Evolutionary conservation across 1,284 basidiomycete species (phyloP).

Genomic region (Pyrrhoderma lamaoense): DNA sequence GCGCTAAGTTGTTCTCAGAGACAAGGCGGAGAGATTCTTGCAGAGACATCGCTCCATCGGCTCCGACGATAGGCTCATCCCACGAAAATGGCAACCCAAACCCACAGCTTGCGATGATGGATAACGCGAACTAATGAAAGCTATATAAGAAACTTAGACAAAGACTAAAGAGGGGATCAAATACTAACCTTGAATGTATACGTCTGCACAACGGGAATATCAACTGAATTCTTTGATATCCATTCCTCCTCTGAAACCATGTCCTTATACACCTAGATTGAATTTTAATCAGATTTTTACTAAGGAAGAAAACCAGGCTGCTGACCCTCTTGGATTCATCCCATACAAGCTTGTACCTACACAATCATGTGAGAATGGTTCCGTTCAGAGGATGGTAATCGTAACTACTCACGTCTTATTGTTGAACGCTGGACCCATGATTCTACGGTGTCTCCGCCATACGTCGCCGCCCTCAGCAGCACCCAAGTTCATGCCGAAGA

Average conservation of each 20-base stretch:
- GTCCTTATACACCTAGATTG: slow-evolving; percentile 34
- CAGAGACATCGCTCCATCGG: slow-evolving; percentile 35
- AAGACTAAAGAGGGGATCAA: background rate
- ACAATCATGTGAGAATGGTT: too few species aligned
- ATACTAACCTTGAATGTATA: slow-evolving; percentile 39
- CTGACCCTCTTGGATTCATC: slow-evolving; percentile 27
- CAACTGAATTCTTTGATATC: slow-evolving; percentile 30
- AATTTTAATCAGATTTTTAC: too few species aligned
- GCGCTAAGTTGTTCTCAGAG: slow-evolving; percentile 26
- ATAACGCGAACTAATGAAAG: slow-evolving; percentile 35
- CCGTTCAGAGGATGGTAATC: background rate
- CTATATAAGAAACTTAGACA: background rate
- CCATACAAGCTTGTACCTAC: slow-evolving; percentile 42
- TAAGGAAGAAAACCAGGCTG: too few species aligned
- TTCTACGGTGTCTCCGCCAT: slow-evolving; percentile 43
- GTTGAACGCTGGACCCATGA: slow-evolving; percentile 44
- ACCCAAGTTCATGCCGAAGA: slow-evolving; percentile 42
- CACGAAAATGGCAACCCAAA: slow-evolving; percentile 46
- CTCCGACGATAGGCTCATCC: slow-evolving; percentile 27
- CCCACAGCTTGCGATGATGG: slow-evolving; percentile 43
- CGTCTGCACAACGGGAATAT: slow-evolving; percentile 33
- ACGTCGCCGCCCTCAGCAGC: slow-evolving; percentile 34
- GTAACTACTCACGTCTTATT: slow-evolving; percentile 33
- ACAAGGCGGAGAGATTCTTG: slow-evolving; percentile 38
- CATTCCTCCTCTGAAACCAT: slow-evolving; percentile 40